Conservation (phyloP, 352 stramenopile genomes). For the Pythium dissimile region DNA sequence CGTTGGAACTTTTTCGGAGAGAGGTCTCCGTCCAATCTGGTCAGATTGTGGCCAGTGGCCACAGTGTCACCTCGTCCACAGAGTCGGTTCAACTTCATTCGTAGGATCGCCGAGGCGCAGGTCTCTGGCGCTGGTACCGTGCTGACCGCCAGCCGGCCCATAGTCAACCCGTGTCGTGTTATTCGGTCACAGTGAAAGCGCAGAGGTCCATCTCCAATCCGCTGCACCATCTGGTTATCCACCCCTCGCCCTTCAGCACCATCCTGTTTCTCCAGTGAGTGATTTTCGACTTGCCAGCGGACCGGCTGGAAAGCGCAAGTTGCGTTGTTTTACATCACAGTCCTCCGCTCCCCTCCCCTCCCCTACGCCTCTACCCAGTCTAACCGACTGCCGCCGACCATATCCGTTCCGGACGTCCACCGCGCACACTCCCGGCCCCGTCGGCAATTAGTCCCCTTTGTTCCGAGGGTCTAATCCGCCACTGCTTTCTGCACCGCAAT, state of each 20-base stretch:
- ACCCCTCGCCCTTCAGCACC: not conserved
- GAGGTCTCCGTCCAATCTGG: not conserved
- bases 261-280: not conserved
- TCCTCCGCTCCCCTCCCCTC: not conserved
- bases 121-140: not conserved
- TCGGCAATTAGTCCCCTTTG: not conserved
- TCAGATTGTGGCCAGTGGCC: not conserved
- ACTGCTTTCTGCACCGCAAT: not conserved
- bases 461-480: not conserved
- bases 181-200: not conserved
- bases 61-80: not conserved
- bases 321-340: conserved; percentile 12
- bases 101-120: not conserved
- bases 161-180: not conserved
- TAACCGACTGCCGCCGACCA: not conserved
- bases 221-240: not conserved
- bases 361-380: not conserved
- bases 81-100: not conserved
- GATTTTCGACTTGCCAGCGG: not conserved
- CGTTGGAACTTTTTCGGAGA: no score
- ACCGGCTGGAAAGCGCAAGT: not conserved
- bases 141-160: not conserved
- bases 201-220: conserved; percentile 1
- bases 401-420: conserved; percentile 2
- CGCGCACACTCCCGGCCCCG: not conserved